Evolutionary conservation across 2,329 filamentous ascomycete genomes (phyloP).

Genomic region (Stagonosporopsis cucurbitacearum): DNA sequence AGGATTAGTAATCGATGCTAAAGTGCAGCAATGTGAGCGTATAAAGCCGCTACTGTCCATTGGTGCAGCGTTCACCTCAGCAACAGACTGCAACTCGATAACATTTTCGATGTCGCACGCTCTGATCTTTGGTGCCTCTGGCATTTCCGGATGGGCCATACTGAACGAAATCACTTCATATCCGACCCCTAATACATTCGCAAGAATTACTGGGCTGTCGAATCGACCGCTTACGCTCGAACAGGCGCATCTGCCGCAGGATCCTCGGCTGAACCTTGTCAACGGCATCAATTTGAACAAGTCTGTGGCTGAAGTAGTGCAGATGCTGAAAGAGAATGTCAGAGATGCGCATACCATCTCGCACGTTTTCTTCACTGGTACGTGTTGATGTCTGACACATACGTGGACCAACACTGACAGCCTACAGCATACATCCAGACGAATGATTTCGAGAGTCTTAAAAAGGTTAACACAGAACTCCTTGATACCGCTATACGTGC

Average conservation of each 20-base stretch:
- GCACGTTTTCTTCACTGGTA: conserved; percentile 13
- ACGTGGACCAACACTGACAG: neutral
- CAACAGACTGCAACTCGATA: neutral
- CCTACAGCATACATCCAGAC: neutral
- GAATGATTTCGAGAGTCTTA: neutral
- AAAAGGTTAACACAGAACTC: neutral
- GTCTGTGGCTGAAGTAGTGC: neutral
- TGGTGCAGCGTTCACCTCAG: neutral
- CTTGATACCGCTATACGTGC: neutral
- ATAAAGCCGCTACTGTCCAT: neutral
- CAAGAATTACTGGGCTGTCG: neutral
- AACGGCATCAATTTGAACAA: conserved; percentile 4
- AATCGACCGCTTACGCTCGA: conserved; percentile 7
- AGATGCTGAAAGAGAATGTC: conserved; percentile 1
- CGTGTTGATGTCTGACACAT: neutral
- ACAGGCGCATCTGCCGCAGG: neutral
- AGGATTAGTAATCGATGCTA: neutral
- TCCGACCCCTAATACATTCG: neutral
- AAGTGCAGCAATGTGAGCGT: neutral
- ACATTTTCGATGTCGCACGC: conserved; percentile 3
- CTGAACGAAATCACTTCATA: conserved; percentile 3
- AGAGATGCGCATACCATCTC: neutral
- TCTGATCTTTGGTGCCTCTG: conserved; percentile 7
- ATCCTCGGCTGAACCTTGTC: conserved; percentile 2
- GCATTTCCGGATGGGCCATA: conserved; percentile 7